Evolutionary conservation across 108 stramenopile genomes (phyloP), one percentile per base, ranked within the genome.

Genomic region (Pseudonitzschia pungens): DNA sequence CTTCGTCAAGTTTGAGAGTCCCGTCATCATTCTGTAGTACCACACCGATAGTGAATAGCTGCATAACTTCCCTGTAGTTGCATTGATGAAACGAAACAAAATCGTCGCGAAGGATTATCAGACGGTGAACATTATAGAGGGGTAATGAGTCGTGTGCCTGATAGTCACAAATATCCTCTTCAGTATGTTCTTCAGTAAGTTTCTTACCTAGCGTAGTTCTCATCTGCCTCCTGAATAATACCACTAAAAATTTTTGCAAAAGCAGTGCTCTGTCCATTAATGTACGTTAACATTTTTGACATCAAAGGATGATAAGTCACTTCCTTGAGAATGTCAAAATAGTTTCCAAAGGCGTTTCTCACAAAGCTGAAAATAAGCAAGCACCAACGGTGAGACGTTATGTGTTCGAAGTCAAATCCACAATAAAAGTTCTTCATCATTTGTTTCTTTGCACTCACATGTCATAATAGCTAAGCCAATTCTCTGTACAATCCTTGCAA

Each of bases 341-440:
- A 92, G 77, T 81, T 90, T 16, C 93, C 93, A 70, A 94, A 92
- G 26, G 86, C 87, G 68, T 94, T 66, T 21, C 86, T 66, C 9
- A 89, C 67, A 77, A 88, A 91, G 44, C n/a, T n/a, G n/a, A n/a
- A n/a, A n/a, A n/a, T n/a, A n/a, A n/a, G n/a, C n/a, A n/a, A n/a
- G n/a, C n/a, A n/a, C n/a, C n/a, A n/a, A n/a, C n/a, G n/a, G n/a
- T n/a, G n/a, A n/a, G n/a, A n/a, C n/a, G n/a, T n/a, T n/a, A n/a
- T n/a, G n/a, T n/a, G n/a, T n/a, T n/a, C n/a, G n/a, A n/a, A n/a
- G n/a, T n/a, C n/a, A n/a, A n/a, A n/a, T n/a, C n/a, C n/a, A n/a
- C n/a, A n/a, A n/a, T n/a, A n/a, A n/a, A n/a, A n/a, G n/a, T n/a
- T n/a, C n/a, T n/a, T n/a, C n/a, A n/a, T n/a, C n/a, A n/a, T n/a